phyloP scores from a whole-genome alignment of 371 early-diverging fungal species.

The Amoeboradix gromovi region DNA sequence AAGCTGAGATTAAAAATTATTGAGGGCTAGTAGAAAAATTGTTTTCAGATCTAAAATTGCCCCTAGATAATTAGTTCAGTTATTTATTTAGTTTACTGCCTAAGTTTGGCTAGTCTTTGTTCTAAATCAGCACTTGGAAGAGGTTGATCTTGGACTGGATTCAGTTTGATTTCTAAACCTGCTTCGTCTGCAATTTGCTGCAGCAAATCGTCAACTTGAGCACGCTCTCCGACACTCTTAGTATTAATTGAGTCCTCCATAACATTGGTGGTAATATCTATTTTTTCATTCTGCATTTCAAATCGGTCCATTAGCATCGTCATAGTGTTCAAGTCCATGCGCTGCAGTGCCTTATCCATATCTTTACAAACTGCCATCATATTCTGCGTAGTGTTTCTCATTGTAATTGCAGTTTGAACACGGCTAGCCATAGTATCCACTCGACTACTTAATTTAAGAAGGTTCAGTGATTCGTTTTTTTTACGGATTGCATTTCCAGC shows the following conservation, averaged over 20 bases:
- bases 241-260: slow-evolving; percentile 71
- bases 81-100: not conserved
- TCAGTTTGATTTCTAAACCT: slow-evolving; percentile 47
- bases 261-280: slow-evolving; percentile 66
- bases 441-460: slow-evolving; percentile 51
- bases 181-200: slow-evolving; percentile 77
- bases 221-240: slow-evolving; percentile 43
- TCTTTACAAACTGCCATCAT: slow-evolving; percentile 63
- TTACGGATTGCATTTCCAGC: slow-evolving; percentile 88
- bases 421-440: slow-evolving; percentile 71
- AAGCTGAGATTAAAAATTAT: not conserved
- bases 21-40: too few species aligned
- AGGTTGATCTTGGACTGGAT: slow-evolving; percentile 1
- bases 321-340: slow-evolving; percentile 72
- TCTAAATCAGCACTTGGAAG: not conserved
- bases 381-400: slow-evolving; percentile 37
- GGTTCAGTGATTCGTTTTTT: slow-evolving; percentile 66
- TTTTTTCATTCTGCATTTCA: slow-evolving; percentile 64
- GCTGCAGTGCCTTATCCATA: slow-evolving; percentile 62
- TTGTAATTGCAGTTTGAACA: slow-evolving; percentile 79
- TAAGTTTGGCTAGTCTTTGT: not conserved
- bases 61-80: too few species aligned
- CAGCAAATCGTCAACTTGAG: slow-evolving; percentile 60
- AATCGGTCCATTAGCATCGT: slow-evolving; percentile 73
- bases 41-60: too few species aligned